Conservation (phyloP, 768 basidiomycete species). For the Hypholoma fasciculare region DNA sequence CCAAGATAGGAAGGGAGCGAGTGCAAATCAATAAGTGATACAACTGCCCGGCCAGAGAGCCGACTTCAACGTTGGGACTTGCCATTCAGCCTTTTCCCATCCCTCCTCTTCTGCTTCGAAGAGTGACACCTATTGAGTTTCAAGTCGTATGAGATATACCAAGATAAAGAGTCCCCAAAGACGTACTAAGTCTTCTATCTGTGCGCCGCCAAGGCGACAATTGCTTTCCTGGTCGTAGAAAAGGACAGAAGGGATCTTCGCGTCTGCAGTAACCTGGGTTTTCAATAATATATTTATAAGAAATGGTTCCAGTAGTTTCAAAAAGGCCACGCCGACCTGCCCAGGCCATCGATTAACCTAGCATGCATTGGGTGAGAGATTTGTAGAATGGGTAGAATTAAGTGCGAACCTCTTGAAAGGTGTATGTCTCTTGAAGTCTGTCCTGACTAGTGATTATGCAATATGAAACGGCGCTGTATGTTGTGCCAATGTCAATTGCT, state of each 20-base stretch:
- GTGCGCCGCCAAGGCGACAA: slow-evolving; percentile 15
- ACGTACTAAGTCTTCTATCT: slow-evolving; percentile 17
- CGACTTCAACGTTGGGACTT: background rate
- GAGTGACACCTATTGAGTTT: background rate
- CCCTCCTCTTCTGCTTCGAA: slow-evolving; percentile 9
- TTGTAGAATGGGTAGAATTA: too few species aligned
- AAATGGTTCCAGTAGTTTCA: background rate
- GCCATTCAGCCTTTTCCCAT: slow-evolving; percentile 23
- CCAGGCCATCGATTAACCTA: slow-evolving; percentile 8
- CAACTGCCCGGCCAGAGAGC: background rate
- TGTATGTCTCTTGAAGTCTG: background rate
- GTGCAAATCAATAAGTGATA: background rate
- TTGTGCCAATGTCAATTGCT: slow-evolving; percentile 37
- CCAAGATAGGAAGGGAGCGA: background rate
- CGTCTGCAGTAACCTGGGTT: slow-evolving; percentile 17
- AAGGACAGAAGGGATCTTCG: slow-evolving; percentile 37
- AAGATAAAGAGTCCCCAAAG: background rate
- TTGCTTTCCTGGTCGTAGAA: slow-evolving; percentile 30
- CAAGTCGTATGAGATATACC: background rate
- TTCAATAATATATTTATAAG: background rate
- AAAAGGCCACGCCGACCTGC: background rate
- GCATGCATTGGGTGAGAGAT: background rate
- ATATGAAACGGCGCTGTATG: slow-evolving; percentile 30
- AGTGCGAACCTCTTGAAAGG: slow-evolving; percentile 11
- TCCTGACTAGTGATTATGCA: slow-evolving; percentile 28